Base-by-base conservation (phyloP, 352 stramenopile species). In the Plasmopara viticola region DNA sequence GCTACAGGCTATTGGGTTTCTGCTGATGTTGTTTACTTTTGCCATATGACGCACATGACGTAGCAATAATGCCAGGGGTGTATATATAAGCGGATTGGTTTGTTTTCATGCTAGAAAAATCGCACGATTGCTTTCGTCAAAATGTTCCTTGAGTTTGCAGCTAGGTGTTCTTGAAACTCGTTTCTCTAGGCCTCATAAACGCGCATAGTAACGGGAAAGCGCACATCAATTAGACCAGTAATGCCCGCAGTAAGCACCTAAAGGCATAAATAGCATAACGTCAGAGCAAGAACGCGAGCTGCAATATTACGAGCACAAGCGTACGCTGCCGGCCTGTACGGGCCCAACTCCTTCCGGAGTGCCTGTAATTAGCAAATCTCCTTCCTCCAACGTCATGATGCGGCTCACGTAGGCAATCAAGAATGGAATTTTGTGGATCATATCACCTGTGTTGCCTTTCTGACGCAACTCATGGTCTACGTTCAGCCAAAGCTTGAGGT, bases 371-470 rank as follows among this genome's bases (percentile, higher is more conserved):
- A 94, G 85, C 34, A 94, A 50, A 49, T 94, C 84, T 20, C 81
- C 84, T 60, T 87, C 74, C 48, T 94, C 81, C 20, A 92, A 72
- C 43, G 79, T 91, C 78, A 92, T 90, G 51, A 90, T 85, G 58
- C 74, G 74, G 44, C 77, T 91, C 44, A 90, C 70, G 62, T 90
- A 77, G 14, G 75, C 62, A 48, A 91, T 86, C 8, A 91, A 53
- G 38, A 79, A 89, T 45, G 79, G 79, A 41, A 89, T 87, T 41
- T 62, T 74, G 70, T 90, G 81, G 44, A 91, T 71, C 80, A 94
- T 94, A 52, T 88, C 74, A 41, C 66, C 53, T 10, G 83, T 94
- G 48, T 70, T 86, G 62, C 77, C 77, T 47, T 72, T 71, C 53
- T 94, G 83, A 46, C 78, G 75, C 44, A 87, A 54, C 47, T 87